Base-by-base conservation (phyloP, 208 protist species). In the Acanthamoeba culbertsoni region DNA sequence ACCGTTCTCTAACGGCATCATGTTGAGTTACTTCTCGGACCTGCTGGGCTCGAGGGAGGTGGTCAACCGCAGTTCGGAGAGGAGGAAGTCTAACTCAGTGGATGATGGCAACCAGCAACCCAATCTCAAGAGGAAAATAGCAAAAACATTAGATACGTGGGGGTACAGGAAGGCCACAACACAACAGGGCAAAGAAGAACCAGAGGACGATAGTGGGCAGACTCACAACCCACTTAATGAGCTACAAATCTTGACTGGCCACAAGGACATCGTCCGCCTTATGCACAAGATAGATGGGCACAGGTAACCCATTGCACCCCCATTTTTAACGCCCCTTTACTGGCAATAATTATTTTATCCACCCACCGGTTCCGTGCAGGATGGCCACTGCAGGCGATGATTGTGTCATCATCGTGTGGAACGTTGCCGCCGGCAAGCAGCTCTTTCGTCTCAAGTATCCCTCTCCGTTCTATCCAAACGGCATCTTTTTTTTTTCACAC, bases 241-340 rank as follows among this genome's bases (percentile, higher is more conserved):
- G 33, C 89, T 93, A 33, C 89, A 93, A 26, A 77, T 93, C 33
- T 40, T 93, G 0, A 35, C 65, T 3, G 89, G 89, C 37, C 89
- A 93, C 89, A 93, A 26, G 59, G 62, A 93, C 48, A 93, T 93
- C 23, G 89, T 93, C 28, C 89, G 89, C 20, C n/a, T 93, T n/a
- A 68, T 93, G 71, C 35, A 65, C 71, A 93, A 93, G 45, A 84
- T 93, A 26, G 68, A 93, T 23, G 89, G 79, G 8, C 46, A 65
- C 48, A 77, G 46, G 89, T 84, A n/a, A 93, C 42, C 59, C 31
- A 40, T 31, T 33, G 3, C 55, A 33, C n/a, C 20, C 75, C 23
- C 2, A 14, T 57, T 10, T 16, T 26, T 40, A 16, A 18, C 43
- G 4, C 40, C 40, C 37, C 26, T 48, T 45, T 26, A 3, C 28